Evolutionary conservation across 345 rosid genomes (phyloP).

Genomic region (Conringia planisiliqua): DNA sequence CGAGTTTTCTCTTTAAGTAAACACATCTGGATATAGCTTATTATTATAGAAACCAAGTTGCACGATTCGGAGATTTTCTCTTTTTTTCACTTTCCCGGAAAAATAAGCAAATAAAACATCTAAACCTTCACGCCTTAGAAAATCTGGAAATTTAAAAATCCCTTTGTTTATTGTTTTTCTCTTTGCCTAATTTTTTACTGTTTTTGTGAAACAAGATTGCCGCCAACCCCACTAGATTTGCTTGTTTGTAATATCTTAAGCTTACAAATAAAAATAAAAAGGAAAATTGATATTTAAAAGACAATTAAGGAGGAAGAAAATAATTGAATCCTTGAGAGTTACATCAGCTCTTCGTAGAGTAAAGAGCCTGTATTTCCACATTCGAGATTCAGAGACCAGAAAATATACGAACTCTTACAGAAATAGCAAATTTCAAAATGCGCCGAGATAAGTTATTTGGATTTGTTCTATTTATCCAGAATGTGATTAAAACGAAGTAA

Average conservation of each 20-base stretch:
- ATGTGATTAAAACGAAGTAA: neutral
- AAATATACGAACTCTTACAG: neutral
- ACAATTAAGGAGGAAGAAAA: neutral
- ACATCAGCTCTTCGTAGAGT: neutral
- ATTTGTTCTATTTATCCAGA: neutral
- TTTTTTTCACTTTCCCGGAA: neutral
- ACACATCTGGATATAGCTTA: conserved; percentile 10
- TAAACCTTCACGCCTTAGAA: neutral
- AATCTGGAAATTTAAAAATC: neutral
- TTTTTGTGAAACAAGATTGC: conserved; percentile 2
- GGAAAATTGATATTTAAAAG: neutral
- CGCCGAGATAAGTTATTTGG: neutral
- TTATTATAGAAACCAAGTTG: conserved; percentile 10
- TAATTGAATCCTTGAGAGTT: neutral
- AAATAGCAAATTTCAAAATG: neutral
- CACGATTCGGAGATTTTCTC: conserved; percentile 11
- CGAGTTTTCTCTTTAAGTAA: conserved; percentile 4
- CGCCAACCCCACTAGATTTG: conserved; percentile 2
- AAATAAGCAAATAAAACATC: conserved; percentile 9
- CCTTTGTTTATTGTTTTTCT: neutral
- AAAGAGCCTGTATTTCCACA: neutral
- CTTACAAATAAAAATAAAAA: neutral
- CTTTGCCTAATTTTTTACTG: neutral
- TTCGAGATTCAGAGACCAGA: neutral
- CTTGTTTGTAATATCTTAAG: neutral